These are phyloP conservation scores for Fusarium brevicatenulatum DNA, from an alignment of 2,329 filamentous ascomycete genomes.

Conservation along the genomic window DNA sequence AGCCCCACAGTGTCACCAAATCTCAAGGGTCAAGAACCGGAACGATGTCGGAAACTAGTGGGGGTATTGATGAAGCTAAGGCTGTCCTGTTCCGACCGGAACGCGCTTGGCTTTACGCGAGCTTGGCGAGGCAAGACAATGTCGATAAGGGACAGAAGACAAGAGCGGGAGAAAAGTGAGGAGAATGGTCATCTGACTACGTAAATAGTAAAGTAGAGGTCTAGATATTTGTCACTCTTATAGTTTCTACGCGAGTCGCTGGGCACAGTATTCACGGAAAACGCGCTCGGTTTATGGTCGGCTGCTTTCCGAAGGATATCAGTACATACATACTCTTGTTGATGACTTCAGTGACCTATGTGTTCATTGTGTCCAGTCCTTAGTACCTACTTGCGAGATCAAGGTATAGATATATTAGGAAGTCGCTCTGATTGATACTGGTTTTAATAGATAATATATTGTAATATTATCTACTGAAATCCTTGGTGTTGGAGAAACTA, in stretches of 20 bases:
- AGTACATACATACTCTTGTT: no score
- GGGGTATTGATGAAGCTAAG: neutral
- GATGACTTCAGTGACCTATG: no score
- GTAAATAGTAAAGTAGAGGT: no score
- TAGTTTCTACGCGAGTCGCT: neutral
- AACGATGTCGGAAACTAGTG: neutral
- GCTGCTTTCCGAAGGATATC: neutral
- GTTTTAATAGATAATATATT: neutral
- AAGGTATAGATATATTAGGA: accelerated
- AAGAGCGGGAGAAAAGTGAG: neutral
- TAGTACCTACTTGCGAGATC: accelerated
- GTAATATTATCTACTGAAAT: neutral
- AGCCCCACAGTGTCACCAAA: neutral
- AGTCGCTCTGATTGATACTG: accelerated
- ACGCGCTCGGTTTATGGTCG: accelerated
- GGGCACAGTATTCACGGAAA: accelerated
- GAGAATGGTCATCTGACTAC: neutral
- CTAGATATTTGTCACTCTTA: neutral
- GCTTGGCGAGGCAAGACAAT: neutral
- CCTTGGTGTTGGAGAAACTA: accelerated
- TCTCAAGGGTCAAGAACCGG: neutral
- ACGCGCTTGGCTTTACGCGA: neutral
- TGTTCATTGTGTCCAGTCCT: no score
- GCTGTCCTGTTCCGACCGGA: neutral
- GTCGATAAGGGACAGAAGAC: no score